phyloP scores from a whole-genome alignment of 139 green algal genomes.

The Asterochloris sp. region DNA sequence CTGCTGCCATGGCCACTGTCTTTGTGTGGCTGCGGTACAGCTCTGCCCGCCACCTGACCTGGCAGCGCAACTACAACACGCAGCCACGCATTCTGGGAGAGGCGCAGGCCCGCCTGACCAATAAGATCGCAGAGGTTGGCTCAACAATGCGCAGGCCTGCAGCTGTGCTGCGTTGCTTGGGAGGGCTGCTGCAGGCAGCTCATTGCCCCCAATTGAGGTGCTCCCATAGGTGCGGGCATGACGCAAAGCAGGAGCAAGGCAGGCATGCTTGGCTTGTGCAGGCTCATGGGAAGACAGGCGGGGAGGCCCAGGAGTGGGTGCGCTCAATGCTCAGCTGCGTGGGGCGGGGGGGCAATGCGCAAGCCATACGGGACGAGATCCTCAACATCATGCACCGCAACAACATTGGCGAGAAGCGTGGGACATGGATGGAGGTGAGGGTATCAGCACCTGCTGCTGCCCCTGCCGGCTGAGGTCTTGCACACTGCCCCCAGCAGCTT shows the following conservation, averaged over 20 bases:
- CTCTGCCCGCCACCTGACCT: slow-evolving; percentile 91
- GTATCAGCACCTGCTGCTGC: neutral
- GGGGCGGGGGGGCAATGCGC: slow-evolving; percentile 90
- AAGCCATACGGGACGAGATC: slow-evolving; percentile 98
- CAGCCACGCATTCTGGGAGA: slow-evolving; percentile 87
- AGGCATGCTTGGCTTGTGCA: neutral
- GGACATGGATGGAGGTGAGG: slow-evolving; percentile 89
- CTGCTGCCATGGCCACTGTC: slow-evolving; percentile 65
- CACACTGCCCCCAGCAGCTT: neutral
- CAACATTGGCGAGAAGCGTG: slow-evolving; percentile 67
- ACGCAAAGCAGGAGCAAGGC: neutral
- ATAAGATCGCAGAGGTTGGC: slow-evolving; percentile 58
- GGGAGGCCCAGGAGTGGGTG: slow-evolving; percentile 86
- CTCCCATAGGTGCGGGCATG: neutral
- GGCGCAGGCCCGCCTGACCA: slow-evolving; percentile 91
- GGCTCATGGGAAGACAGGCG: slow-evolving; percentile 30
- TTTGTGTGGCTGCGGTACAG: slow-evolving; percentile 96
- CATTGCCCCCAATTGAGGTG: neutral
- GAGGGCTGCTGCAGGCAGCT: neutral
- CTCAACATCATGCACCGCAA: slow-evolving; percentile 98
- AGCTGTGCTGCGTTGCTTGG: neutral
- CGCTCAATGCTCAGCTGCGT: slow-evolving; percentile 83
- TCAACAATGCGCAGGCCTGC: neutral
- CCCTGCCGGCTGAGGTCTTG: neutral
- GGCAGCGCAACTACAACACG: slow-evolving; percentile 99